Evolutionary conservation across 2,329 filamentous ascomycete genomes (phyloP), one percentile per base, ranked within the genome.

Genomic region (Simplicillium aogashimaense): DNA sequence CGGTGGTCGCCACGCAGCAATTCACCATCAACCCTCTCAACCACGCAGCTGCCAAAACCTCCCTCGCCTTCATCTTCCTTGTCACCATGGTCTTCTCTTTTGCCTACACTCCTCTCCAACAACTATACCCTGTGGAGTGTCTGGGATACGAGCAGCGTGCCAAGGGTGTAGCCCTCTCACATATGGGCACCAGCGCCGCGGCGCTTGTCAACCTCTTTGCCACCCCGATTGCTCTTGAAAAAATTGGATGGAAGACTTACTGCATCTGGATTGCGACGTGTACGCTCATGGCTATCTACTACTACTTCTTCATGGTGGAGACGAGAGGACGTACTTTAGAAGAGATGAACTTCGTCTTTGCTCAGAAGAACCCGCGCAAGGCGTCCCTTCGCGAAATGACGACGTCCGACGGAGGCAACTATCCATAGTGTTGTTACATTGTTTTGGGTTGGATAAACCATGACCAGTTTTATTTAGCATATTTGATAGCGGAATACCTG

Each of bases 91-190:
- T 61, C 42, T 66, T 65, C 47, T 59, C 59, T 6, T 55, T 69
- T 41, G 67, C 63, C 18, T 70, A 65, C 60, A 69, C 68, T 17
- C 65, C 66, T 40, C 57, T 72, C 14, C 59, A 70, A 39, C 62
- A 67, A 34, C 63, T 67, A 14, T 73, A 66, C 43, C 52, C 59
- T 2, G 53, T 61, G n/a, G 62, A 66, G 46, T 59, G 64, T 29
- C 52, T 65, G 31, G 57, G 57, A 11, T 64, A 59, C 49, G 57
- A 61, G 39, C 58, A 64, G 29, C 41, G 57, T 50, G 37, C 64
- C 53, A 52, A 68, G 62, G 46, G 68, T 57, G 44, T 64, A 32
- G 63, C 69, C 4, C 42, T 43, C n/a, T 37, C 45, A 15, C 62
- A 68, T 43, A 58, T 62, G 6, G 46, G 69, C 34, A 60, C 63